phyloP scores from a whole-genome alignment of 2,329 filamentous ascomycete genomes.

The Ustulina deusta region DNA sequence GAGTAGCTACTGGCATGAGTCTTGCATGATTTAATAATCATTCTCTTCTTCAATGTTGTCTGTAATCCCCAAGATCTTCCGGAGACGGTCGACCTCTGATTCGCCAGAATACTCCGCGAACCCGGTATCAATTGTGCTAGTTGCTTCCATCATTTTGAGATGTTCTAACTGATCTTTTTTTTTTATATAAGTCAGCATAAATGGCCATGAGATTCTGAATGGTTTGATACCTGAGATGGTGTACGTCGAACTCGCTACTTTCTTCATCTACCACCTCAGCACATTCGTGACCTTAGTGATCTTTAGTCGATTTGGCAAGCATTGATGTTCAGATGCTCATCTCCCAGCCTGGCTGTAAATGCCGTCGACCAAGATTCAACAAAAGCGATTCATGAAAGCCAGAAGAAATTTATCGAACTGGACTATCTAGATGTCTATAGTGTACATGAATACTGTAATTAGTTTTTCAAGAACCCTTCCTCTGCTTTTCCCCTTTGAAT shows the following conservation, averaged over 20 bases:
- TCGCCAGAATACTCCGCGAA: too few species aligned
- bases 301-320: too few species aligned
- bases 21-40: background rate
- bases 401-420: background rate
- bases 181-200: too few species aligned
- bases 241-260: background rate
- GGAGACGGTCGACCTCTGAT: background rate
- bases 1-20: background rate
- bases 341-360: too few species aligned
- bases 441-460: background rate
- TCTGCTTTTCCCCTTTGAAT: background rate
- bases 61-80: background rate
- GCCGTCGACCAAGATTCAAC: too few species aligned
- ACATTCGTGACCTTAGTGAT: constrained; percentile 5
- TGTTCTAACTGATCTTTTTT: too few species aligned
- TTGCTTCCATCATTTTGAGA: too few species aligned
- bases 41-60: background rate
- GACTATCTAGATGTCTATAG: background rate
- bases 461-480: background rate
- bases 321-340: too few species aligned
- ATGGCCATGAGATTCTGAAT: too few species aligned
- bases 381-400: too few species aligned
- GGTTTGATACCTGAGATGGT: too few species aligned
- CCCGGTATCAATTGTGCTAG: too few species aligned
- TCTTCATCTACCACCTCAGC: background rate